Evolutionary conservation across 768 basidiomycete species (phyloP), one percentile per base, ranked within the genome.

Genomic region (Roridomyces roridus): DNA sequence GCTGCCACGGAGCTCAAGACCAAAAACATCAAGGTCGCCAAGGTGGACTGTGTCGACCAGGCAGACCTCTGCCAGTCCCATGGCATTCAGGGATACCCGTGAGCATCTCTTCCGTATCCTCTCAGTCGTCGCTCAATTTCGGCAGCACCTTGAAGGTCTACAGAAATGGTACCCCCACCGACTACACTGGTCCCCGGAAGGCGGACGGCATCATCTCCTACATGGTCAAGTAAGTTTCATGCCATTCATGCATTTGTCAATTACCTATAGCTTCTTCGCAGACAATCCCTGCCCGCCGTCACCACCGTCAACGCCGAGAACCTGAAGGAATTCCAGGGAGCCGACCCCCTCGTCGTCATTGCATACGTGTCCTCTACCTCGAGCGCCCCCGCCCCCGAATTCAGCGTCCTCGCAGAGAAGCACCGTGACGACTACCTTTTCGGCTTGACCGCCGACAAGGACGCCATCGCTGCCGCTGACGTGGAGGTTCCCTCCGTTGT

Each of bases 1-100:
- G 96, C 97, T 4, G 95, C 97, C 1, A 96, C 96, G 11, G 78
- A 85, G 31, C 87, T 99, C 72, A 97, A 96, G 78, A 89, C 88
- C 62, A 91, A 88, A 71, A 81, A 81, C 72, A 93, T 99, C 77
- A 90, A 90, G 72, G 75, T 99, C 49, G 95, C 95, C 63, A 96
- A 98, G 71, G 96, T 98, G 46, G 94, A 98, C 80, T 98, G 96
- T 73, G 96, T 97, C 41, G 95, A 92, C 61, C 81, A 98, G 67
- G 85, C 89, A 23, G 95, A 96, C 50, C 84, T 99, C 26, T 99
- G 97, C 76, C 88, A 92, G 70, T 67, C 82, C 46, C 88, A 95
- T 55, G 95, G 91, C 37, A 84, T 99, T 40, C 86, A 89, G 71
- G 96, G 96, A 15, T 99, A 99, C 78, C 95, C 95, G 94, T 95